Evolutionary conservation across 768 basidiomycete species (phyloP).

Genomic region (Lyophyllum decastes): DNA sequence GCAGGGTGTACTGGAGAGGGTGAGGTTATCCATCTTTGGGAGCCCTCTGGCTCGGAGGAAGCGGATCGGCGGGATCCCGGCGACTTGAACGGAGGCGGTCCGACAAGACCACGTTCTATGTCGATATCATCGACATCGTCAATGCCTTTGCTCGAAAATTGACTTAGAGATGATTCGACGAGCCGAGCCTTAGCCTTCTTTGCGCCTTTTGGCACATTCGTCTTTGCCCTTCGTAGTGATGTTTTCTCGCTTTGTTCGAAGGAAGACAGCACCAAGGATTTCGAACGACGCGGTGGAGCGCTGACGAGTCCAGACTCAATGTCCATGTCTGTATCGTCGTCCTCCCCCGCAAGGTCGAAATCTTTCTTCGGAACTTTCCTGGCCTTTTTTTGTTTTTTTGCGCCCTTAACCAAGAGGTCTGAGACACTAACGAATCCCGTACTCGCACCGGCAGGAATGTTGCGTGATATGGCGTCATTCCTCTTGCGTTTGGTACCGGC

Average conservation of each 20-base stretch:
- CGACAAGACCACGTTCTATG: slow-evolving; percentile 45
- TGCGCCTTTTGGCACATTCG: slow-evolving; percentile 32
- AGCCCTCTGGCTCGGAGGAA: not conserved
- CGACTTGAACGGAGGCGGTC: slow-evolving; percentile 8
- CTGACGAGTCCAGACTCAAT: slow-evolving; percentile 56
- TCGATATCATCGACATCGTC: slow-evolving; percentile 61
- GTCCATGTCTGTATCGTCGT: slow-evolving; percentile 70
- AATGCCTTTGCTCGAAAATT: slow-evolving; percentile 43
- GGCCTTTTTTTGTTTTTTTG: slow-evolving; percentile 44
- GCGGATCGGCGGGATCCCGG: slow-evolving; percentile 1
- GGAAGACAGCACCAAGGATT: slow-evolving; percentile 39
- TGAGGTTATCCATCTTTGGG: not conserved
- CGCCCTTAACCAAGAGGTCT: slow-evolving; percentile 56
- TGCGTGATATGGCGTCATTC: slow-evolving; percentile 64
- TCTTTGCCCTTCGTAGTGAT: slow-evolving; percentile 47
- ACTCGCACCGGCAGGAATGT: slow-evolving; percentile 74
- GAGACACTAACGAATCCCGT: slow-evolving; percentile 73
- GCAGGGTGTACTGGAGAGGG: not conserved
- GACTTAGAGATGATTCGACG: slow-evolving; percentile 32
- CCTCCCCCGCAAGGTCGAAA: slow-evolving; percentile 56
- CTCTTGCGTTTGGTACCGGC: slow-evolving; percentile 66
- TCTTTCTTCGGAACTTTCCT: slow-evolving; percentile 26
- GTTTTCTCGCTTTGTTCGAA: slow-evolving; percentile 32
- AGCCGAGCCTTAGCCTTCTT: slow-evolving; percentile 26
- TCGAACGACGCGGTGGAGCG: slow-evolving; percentile 48